Conservation (phyloP, 345 rosid genomes). For the Eucalyptus marginata region DNA sequence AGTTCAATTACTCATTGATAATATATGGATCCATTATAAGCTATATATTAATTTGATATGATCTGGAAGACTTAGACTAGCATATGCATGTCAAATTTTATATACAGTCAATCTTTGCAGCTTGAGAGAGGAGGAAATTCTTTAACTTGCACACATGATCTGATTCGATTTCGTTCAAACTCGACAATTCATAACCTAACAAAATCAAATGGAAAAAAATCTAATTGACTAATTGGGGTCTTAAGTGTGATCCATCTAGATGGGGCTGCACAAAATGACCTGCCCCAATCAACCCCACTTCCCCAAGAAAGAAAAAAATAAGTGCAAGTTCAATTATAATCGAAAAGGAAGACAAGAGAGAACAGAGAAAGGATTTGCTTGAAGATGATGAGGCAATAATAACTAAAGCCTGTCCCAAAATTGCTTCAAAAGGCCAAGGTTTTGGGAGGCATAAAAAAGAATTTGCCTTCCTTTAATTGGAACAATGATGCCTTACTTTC, state of each 20-base stretch:
- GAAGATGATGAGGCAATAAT: background rate
- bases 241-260: background rate
- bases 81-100: background rate
- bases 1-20: background rate
- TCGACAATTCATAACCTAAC: background rate
- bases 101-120: background rate
- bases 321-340: background rate
- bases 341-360: background rate
- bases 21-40: background rate
- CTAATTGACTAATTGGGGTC: background rate
- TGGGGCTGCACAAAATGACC: background rate
- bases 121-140: background rate
- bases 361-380: background rate
- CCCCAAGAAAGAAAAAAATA: background rate
- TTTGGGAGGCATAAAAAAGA: background rate
- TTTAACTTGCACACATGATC: background rate
- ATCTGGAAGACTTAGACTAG: background rate
- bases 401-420: background rate
- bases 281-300: background rate
- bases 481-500: background rate
- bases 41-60: background rate
- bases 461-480: background rate
- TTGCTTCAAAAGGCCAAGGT: background rate
- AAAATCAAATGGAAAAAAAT: background rate
- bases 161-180: background rate